Evolutionary conservation across 2,329 filamentous ascomycete species (phyloP), one percentile per base, ranked within the genome.

Genomic region (Claviceps arundinis): DNA sequence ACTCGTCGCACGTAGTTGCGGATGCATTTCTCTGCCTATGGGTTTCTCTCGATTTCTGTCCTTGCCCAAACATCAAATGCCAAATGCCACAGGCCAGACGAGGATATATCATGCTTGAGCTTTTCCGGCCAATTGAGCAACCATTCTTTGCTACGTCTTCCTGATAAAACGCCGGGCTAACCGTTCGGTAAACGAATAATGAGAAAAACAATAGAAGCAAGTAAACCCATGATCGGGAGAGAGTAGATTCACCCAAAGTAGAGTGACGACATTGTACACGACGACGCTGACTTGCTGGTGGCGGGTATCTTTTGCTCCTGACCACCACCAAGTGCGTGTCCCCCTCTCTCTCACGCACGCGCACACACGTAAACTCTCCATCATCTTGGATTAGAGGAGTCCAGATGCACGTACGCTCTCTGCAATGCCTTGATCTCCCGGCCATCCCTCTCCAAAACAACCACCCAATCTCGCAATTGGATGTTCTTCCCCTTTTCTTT

Each of bases 401-500:
- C 78, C 57, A 82, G 63, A 54, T 66, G 67, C 52, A 73, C 60
- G 56, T 81, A 81, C 1, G 80, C 78, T 47, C 70, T 67, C 62
- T 85, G 81, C 47, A 87, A 64, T 24, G 81, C 77, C 62, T 73
- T 78, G 57, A 70, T 71, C 64, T 89, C 84, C 57, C 74, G 76
- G 1, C 87, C 85, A 63, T 95, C 88, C 49, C 82, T 74, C 65
- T 95, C 90, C 47, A 96, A 74, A 54, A 87, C 86, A 19, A 80
- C 74, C 16, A 95, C 73, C 72, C 89, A 82, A 66, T 96, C 91
- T 51, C 91, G 78, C 50, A 95, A 72, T 69, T 96, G 89, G 47
- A 96, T 87, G 26, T 84, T 83, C 58, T 76, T 78, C 37, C 88
- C 89, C 62, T 84, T 85, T 22, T 84, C 81, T 50, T 80, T 81